Evolutionary conservation across 2,329 filamentous ascomycete species (phyloP), one percentile per base, ranked within the genome.

Genomic region (Beauveria brongniartii): DNA sequence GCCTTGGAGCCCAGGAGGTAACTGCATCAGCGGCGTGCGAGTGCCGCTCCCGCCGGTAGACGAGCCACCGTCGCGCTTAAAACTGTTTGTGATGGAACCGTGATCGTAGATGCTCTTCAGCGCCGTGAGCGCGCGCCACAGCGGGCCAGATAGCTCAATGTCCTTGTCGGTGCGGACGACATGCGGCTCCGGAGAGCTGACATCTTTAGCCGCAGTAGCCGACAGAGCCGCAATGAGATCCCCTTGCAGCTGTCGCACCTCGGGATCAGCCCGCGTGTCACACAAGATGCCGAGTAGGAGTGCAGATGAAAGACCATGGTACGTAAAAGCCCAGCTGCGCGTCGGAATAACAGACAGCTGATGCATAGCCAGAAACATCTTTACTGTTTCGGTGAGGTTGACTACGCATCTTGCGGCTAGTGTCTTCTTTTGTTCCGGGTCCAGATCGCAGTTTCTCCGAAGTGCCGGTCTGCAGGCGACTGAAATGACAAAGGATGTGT

Each of bases 341-440:
- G 85, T 88, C 1, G 85, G 85, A 52, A 87, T 87, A 9, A 85
- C 82, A 2, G 84, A 87, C 34, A 88, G 73, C 64, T 86, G 84
- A 69, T 88, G 84, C 85, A 88, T 88, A 18, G 84, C 82, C 24
- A 88, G 74, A 67, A 87, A 88, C 84, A 87, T 88, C 46, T 83
- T 80, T 12, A 88, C 84, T 14, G 84, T 87, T 68, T 87, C 84
- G 6, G 82, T 82, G 28, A 88, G 74, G 67, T 86, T 87, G 18
- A 75, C 72, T 68, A 85, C 86, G 74, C 85, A 88, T 61, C 80
- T 79, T 30, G 82, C 78, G 1, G 82, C 81, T 0, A 88, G 73
- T 1, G 78, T 71, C 50, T 76, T 76, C 66, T 84, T 85, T 65
- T 88, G 83, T 1, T 75, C 67, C 0, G 74, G 67, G 4, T 79